phyloP scores from a whole-genome alignment of 1,139 yeast species.

The Candida freyschussii region DNA sequence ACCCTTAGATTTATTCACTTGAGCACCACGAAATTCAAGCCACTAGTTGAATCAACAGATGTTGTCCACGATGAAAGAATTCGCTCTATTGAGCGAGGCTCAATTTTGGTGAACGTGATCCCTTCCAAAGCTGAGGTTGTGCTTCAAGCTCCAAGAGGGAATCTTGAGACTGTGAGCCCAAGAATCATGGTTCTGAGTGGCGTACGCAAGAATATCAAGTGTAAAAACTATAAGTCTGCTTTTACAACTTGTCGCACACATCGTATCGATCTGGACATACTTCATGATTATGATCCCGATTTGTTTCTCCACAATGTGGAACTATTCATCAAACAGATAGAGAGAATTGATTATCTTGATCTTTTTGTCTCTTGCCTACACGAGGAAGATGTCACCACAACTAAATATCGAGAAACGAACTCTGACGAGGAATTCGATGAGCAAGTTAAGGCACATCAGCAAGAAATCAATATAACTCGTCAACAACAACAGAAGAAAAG shows the following conservation, averaged over 20 bases:
- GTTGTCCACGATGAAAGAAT: slow-evolving; percentile 66
- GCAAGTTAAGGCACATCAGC: slow-evolving; percentile 27
- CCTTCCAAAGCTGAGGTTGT: slow-evolving; percentile 83
- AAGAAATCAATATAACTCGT: slow-evolving; percentile 21
- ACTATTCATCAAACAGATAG: slow-evolving; percentile 66
- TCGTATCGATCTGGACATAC: slow-evolving; percentile 82
- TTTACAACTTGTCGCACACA: slow-evolving; percentile 83
- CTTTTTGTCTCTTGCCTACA: slow-evolving; percentile 80
- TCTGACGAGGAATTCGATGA: slow-evolving; percentile 30
- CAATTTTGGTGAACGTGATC: slow-evolving; percentile 69
- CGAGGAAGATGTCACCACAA: slow-evolving; percentile 79
- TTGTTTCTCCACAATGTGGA: slow-evolving; percentile 61
- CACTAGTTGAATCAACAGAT: slow-evolving; percentile 33
- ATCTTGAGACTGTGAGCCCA: slow-evolving; percentile 89
- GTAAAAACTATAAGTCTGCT: slow-evolving; percentile 59
- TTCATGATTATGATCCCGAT: slow-evolving; percentile 81
- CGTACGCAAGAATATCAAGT: slow-evolving; percentile 64
- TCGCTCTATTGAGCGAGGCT: slow-evolving; percentile 88
- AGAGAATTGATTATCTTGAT: slow-evolving; percentile 72
- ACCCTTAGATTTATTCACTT: slow-evolving; percentile 80
- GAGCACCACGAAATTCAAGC: slow-evolving; percentile 36
- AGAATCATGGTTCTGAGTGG: slow-evolving; percentile 86
- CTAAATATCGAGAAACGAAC: slow-evolving; percentile 77
- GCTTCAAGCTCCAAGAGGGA: slow-evolving; percentile 94
- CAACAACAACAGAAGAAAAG: slow-evolving; percentile 30